Base-by-base conservation (phyloP, 1,284 basidiomycete genomes). In the Laetiporus sulphureus region DNA sequence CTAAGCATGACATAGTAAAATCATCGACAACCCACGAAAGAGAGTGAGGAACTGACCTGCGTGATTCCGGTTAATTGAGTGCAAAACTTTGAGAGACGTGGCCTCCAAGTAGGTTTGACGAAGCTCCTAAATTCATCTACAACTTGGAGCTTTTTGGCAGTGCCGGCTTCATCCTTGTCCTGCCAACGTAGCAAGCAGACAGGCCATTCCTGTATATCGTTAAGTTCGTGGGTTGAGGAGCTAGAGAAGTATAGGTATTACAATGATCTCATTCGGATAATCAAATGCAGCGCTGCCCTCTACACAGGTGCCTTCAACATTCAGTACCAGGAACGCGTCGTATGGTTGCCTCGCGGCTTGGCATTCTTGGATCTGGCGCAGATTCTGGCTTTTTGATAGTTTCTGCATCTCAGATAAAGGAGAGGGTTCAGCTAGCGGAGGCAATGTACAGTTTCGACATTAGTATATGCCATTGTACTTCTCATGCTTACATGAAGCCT, bases 251-350 rank as follows among this genome's bases (percentile, higher is more conserved):
- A n/a, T n/a, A n/a, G n/a, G n/a, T n/a, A n/a, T 59, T 60, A 89
- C 91, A 49, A 96, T 95, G 44, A 96, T 93, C 67, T 98, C 93
- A 61, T 96, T 96, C 5, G 65, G 63, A 51, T 62, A 67, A 27
- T 62, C 56, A 35, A 65, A 65, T 18, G 53, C 56, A 4, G 51
- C 50, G 13, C 49, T 31, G 4, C 72, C 83, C 51, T 64, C 62
- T 34, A 80, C 62, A 59, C 94, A 98, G 0, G 94, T 97, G 4
- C 85, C 94, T 62, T 97, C 94, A 37, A 97, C 86, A 56, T 95
- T 91, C 31, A 91, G 67, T 19, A 90, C 79, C 10, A 89, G 72
- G 54, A 88, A 83, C 11, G 72, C 75, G 37, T 88, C 83, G 50
- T 74, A 83, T 2, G 74, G 66, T 51, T 87, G 84, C 48, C 68